phyloP scores from a whole-genome alignment of 2,329 filamentous ascomycete species.

The Calycina marina region DNA sequence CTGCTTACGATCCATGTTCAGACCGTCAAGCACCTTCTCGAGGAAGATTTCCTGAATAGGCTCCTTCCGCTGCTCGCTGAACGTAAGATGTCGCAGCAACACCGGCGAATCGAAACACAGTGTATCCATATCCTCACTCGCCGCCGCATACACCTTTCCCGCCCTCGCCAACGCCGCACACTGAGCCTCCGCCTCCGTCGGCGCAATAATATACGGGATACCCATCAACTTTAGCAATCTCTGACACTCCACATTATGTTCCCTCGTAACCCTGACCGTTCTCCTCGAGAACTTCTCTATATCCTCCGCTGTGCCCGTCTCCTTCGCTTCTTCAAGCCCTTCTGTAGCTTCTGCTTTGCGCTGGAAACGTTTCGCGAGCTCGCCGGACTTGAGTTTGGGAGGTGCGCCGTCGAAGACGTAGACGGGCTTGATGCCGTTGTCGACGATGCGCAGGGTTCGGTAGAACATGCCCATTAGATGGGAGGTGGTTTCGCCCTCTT shows the following conservation, averaged over 20 bases:
- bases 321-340: constrained; percentile 85
- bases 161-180: constrained; percentile 80
- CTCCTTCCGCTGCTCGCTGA: constrained; percentile 93
- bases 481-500: constrained; percentile 90
- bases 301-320: constrained; percentile 94
- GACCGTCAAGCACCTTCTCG: constrained; percentile 70
- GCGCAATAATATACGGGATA: constrained; percentile 85
- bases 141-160: constrained; percentile 92
- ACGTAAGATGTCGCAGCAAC: constrained; percentile 81
- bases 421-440: constrained; percentile 96
- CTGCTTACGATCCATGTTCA: constrained; percentile 78
- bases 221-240: constrained; percentile 87
- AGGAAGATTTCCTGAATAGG: constrained; percentile 92
- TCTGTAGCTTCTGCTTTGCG: constrained; percentile 88
- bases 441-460: constrained; percentile 91
- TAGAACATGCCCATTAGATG: constrained; percentile 99
- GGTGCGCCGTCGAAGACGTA: constrained; percentile 97
- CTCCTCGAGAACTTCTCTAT: constrained; percentile 92
- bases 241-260: constrained; percentile 95
- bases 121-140: constrained; percentile 98
- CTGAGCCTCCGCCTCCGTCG: constrained; percentile 94
- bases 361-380: constrained; percentile 90
- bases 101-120: constrained; percentile 90
- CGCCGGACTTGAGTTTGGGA: constrained; percentile 93
- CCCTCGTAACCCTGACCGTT: constrained; percentile 86